Evolutionary conservation across 1,284 basidiomycete species (phyloP), one percentile per base, ranked within the genome.

Genomic region (Dichomitus squalens): DNA sequence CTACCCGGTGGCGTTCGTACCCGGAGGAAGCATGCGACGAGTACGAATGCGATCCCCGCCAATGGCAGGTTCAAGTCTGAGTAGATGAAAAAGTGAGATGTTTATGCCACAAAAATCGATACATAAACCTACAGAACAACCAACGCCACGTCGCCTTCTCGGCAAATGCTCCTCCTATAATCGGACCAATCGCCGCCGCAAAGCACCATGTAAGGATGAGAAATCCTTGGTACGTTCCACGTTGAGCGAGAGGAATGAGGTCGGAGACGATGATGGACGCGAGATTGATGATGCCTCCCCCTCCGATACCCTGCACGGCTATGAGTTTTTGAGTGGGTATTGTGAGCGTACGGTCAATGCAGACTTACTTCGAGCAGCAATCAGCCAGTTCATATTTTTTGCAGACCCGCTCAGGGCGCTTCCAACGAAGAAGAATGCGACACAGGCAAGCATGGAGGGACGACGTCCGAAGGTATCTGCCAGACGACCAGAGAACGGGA

Each of bases 361-460:
- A 12, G 27, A 25, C 57, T 52, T 47, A 52, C 49, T 49, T 4
- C 50, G 34, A 3, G 33, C 51, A 7, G 34, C 51, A n/a, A 58
- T 53, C 18, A 58, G 39, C 51, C 29, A 38, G 23, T 67, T 69
- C 74, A 80, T 78, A 49, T 60, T 73, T 53, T 74, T 70, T 0
- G 80, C 75, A 0, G 75, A 70, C 2, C 77, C 80, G 44, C 74
- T 75, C 2, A 83, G 39, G 3, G 56, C 62, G 31, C 58, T 60
- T 3, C 66, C 66, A 1, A 67, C 36, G 12, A 49, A 43, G 48
- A 64, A 58, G 18, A 60, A 39, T 3, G 36, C 39, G 16, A 65
- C 47, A 18, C 33, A 55, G 8, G 16, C n/a, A 7, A 65, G 41
- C 38, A 65, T 44, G 9, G 50, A 52, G 2, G 55, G 53, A 1